A percentile compares a stretch with the other conserved stretches of the same genome.
These are phyloP conservation scores for Hypomyces rosellus DNA, from an alignment of 2,329 filamentous ascomycete species.

Conservation along the genomic window DNA sequence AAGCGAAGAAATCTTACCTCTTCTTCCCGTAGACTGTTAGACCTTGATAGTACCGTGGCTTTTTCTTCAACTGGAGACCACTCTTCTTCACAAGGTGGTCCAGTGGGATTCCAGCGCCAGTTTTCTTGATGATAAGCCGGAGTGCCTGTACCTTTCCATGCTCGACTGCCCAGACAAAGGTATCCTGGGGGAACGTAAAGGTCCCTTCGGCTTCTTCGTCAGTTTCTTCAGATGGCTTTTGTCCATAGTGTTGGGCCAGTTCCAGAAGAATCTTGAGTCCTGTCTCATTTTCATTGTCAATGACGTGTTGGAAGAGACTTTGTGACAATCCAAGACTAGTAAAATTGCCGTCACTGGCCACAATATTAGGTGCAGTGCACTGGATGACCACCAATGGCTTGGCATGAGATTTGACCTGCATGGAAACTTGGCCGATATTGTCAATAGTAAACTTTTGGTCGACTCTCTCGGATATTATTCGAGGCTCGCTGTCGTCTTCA, in stretches of 20 bases:
- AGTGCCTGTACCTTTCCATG: slow-evolving; percentile 51
- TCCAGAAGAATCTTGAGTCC: slow-evolving; percentile 54
- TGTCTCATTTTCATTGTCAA: slow-evolving; percentile 46
- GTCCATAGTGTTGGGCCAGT: slow-evolving; percentile 39
- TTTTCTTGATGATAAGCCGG: slow-evolving; percentile 56
- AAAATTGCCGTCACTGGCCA: slow-evolving; percentile 20
- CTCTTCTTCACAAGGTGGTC: slow-evolving; percentile 59
- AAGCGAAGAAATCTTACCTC: slow-evolving; percentile 26
- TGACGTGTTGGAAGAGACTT: slow-evolving; percentile 37
- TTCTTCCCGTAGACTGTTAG: slow-evolving; percentile 71
- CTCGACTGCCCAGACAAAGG: slow-evolving; percentile 39
- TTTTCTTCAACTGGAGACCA: slow-evolving; percentile 56
- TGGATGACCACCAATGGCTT: slow-evolving; percentile 49
- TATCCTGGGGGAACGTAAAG: slow-evolving; percentile 33
- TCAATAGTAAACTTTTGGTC: slow-evolving; percentile 69
- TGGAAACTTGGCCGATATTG: slow-evolving; percentile 63
- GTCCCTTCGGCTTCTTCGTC: slow-evolving; percentile 25
- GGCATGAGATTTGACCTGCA: slow-evolving; percentile 58
- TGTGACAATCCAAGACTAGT: background rate
- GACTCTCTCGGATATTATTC: slow-evolving; percentile 49
- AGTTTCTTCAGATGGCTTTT: slow-evolving; percentile 28
- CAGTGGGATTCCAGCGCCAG: slow-evolving; percentile 64
- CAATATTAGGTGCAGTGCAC: slow-evolving; percentile 30
- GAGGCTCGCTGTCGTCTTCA: slow-evolving; percentile 34
- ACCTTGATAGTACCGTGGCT: slow-evolving; percentile 69